Evolutionary conservation across 257 asterid genomes (phyloP).

Genomic region (Asclepias syriaca): DNA sequence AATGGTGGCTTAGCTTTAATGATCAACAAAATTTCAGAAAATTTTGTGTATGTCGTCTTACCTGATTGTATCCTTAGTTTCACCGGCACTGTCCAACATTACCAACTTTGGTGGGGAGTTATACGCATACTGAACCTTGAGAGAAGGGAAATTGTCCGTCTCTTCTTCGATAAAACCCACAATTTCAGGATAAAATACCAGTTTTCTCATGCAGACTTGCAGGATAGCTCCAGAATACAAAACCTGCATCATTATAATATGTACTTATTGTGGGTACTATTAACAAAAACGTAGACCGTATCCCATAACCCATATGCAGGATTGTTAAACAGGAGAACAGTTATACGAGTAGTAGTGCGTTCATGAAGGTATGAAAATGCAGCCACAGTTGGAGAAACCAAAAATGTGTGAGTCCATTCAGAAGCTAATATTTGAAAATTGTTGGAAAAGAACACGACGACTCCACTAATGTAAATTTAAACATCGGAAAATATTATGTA

Average conservation of each 20-base stretch:
- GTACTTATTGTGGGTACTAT: not conserved
- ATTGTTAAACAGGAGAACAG: not conserved
- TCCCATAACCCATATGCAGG: not conserved
- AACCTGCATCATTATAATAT: conserved; percentile 36
- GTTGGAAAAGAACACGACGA: not conserved
- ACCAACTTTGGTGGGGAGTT: conserved; percentile 92
- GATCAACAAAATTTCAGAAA: not conserved
- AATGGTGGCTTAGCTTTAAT: not conserved
- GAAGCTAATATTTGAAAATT: not conserved
- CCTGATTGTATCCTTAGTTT: conserved; percentile 82
- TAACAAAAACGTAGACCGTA: not conserved
- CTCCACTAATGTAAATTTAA: no score
- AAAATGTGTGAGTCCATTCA: not conserved
- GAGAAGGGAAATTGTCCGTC: conserved; percentile 69
- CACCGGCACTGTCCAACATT: conserved; percentile 72
- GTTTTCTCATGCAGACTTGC: conserved; percentile 97
- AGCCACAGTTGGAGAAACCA: not conserved
- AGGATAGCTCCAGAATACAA: conserved; percentile 70
- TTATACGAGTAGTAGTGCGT: not conserved
- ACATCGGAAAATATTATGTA: not conserved
- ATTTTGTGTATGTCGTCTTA: conserved; percentile 10
- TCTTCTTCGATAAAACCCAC: conserved; percentile 93
- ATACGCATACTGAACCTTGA: conserved; percentile 67
- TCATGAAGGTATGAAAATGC: not conserved
- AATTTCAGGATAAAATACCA: conserved; percentile 87